A percentile compares a stretch with the other conserved stretches of the same genome.
Conservation (phyloP, 2,329 filamentous ascomycete genomes). For the Diaporthe vexans region DNA sequence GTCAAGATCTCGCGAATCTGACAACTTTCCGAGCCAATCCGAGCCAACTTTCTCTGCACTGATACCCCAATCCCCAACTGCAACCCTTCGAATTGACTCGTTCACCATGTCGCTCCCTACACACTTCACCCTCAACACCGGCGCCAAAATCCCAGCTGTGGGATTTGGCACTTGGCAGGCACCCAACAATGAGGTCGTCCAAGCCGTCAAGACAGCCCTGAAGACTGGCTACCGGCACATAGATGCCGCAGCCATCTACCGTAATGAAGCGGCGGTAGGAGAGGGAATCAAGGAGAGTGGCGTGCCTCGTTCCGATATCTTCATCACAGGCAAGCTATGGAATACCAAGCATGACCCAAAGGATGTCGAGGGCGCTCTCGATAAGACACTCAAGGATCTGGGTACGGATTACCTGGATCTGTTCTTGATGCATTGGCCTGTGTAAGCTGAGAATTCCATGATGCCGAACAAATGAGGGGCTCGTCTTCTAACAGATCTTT, state of each 20-base stretch:
- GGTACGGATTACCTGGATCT: conserved; percentile 52
- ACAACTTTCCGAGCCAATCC: conserved; percentile 1
- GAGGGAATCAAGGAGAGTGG: conserved; percentile 43
- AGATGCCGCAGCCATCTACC: conserved; percentile 48
- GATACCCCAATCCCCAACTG: not conserved
- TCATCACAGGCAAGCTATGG: conserved; percentile 52
- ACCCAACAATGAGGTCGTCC: conserved; percentile 58
- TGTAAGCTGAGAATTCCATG: conserved; percentile 29
- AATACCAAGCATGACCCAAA: conserved; percentile 49
- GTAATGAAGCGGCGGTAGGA: conserved; percentile 42
- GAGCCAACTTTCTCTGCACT: not conserved
- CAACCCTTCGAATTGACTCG: not conserved
- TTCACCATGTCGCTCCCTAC: conserved; percentile 14
- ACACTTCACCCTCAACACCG: conserved; percentile 56
- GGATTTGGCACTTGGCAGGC: conserved; percentile 57
- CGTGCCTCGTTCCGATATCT: conserved; percentile 49
- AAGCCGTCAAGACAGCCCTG: conserved; percentile 63
- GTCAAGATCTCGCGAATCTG: not conserved
- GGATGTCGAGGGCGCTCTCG: conserved; percentile 48
- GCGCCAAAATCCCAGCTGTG: conserved; percentile 56
- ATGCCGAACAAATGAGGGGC: too few relatives aligned
- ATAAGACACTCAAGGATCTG: conserved; percentile 50
- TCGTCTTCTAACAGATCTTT: not conserved
- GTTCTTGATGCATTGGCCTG: conserved; percentile 54
- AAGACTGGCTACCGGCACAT: conserved; percentile 56